phyloP scores from a whole-genome alignment of 176 grass and related monocot species.

The Tillandsia fasciculata region DNA sequence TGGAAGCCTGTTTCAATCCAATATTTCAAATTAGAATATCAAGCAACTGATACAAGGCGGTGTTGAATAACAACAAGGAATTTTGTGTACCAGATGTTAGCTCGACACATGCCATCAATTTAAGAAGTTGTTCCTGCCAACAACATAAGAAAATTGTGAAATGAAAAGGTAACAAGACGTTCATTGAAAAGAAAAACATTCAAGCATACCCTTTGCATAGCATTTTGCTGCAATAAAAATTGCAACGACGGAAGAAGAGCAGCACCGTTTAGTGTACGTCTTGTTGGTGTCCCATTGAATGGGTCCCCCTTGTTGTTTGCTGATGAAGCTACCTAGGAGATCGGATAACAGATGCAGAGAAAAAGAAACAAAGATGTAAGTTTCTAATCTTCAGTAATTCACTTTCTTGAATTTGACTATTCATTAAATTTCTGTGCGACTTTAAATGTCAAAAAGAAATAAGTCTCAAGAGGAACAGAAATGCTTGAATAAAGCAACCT shows the following conservation, averaged over 20 bases:
- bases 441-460: background rate
- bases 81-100: slow-evolving; percentile 45
- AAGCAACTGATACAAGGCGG: slow-evolving; percentile 19
- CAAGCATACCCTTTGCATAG: slow-evolving; percentile 63
- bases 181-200: background rate
- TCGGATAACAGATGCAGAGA: slow-evolving; percentile 15
- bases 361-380: slow-evolving; percentile 15
- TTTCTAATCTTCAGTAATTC: slow-evolving; percentile 1
- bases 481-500: background rate
- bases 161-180: slow-evolving; percentile 5
- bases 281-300: slow-evolving; percentile 29
- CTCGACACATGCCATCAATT: slow-evolving; percentile 75
- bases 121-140: slow-evolving; percentile 71
- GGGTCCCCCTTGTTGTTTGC: slow-evolving; percentile 23
- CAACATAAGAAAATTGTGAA: slow-evolving; percentile 19
- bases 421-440: background rate
- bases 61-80: slow-evolving; percentile 15
- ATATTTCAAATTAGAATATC: slow-evolving; percentile 23
- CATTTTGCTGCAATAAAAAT: slow-evolving; percentile 93
- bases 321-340: slow-evolving; percentile 42
- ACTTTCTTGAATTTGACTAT: background rate
- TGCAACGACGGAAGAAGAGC: slow-evolving; percentile 58
- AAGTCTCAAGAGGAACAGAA: background rate
- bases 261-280: slow-evolving; percentile 15
- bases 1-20: slow-evolving; percentile 18